A percentile compares a stretch with the other conserved stretches of the same genome.
Evolutionary conservation across 352 stramenopile genomes (phyloP).

Genomic region (Detonula confervacea): DNA sequence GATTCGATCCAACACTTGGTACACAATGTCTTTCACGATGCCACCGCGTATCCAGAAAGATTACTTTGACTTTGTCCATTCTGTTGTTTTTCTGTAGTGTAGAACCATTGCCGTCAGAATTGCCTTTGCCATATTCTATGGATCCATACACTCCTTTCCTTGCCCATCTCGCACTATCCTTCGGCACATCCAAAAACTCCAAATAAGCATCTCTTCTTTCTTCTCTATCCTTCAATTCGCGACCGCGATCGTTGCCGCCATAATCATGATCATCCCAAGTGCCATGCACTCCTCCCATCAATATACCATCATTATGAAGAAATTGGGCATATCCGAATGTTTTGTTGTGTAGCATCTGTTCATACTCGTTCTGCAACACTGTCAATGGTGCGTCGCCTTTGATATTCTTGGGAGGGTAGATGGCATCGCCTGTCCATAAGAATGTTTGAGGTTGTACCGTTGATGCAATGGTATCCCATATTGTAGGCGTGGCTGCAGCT

Average conservation of each 20-base stretch:
- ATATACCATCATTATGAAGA: slow-evolving; percentile 10
- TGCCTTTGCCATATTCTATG: slow-evolving; percentile 54
- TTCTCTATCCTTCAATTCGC: slow-evolving; percentile 55
- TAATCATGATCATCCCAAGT: slow-evolving; percentile 87
- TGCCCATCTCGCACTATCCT: background rate
- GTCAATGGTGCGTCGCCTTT: slow-evolving; percentile 50
- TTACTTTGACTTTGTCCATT: slow-evolving; percentile 61
- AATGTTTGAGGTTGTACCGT: slow-evolving; percentile 53
- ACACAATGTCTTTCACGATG: slow-evolving; percentile 82
- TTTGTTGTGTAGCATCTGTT: slow-evolving; percentile 64
- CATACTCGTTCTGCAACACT: slow-evolving; percentile 62
- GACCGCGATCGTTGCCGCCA: slow-evolving; percentile 84
- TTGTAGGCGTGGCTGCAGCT: slow-evolving; percentile 12
- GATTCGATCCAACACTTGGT: slow-evolving; percentile 65
- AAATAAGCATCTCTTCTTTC: slow-evolving; percentile 68
- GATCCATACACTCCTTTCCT: slow-evolving; percentile 34
- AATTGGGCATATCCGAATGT: slow-evolving; percentile 73
- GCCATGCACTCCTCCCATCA: slow-evolving; percentile 65
- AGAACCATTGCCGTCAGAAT: background rate
- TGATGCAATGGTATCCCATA: slow-evolving; percentile 48
- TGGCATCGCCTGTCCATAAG: slow-evolving; percentile 79
- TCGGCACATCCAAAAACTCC: slow-evolving; percentile 70
- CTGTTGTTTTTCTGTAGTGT: slow-evolving; percentile 16
- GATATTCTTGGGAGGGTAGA: slow-evolving; percentile 63
- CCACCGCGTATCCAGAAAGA: slow-evolving; percentile 86